Evolutionary conservation across 2,329 filamentous ascomycete genomes (phyloP), one percentile per base, ranked within the genome.

Genomic region (Akanthomyces lecanii): DNA sequence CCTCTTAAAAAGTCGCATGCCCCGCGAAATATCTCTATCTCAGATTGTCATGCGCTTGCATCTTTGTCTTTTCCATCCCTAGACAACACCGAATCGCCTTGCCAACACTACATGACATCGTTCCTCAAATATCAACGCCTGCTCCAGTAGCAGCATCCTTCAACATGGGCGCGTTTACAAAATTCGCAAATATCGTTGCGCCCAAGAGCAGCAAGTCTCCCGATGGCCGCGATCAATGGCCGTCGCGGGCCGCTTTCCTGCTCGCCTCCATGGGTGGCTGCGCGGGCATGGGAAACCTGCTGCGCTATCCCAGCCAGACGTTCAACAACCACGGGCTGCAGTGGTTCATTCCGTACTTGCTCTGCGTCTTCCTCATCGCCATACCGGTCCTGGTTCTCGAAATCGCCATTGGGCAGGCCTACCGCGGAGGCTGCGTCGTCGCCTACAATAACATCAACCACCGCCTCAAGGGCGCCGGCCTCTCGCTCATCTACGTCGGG

Each of bases 381-480:
- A 85, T 85, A 51, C 83, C 83, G 0, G 77, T 79, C 0, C 76
- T 85, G 44, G 78, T 85, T 14, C 77, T 85, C 25, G 83, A 86
- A 69, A 83, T 85, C 57, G 89, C 89, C 60, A 91, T 90, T 59
- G 91, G 91, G 53, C 89, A 85, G 67, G 82, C 82, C 5, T 84
- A 85, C 67, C 81, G 82, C 14, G 82, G 81, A 45, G 82, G 82
- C 14, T 79, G 78, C 3, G 80, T 84, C 45, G 80, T 85, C 60
- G 82, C 82, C 5, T 84, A 78, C 69, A 80, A 82, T 73, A 82
- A 79, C 66, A 74, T 85, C 64, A 78, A 83, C 67, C 72, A 76
- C 58, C 77, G 82, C 8, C 73, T 85, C 40, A 84, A 82, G 66
- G 83, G 83, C 2, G 75, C 81, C 3, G 84, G 83, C 0, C 72